Conservation (phyloP, 1,284 basidiomycete genomes). For the Pyrrhoderma noxium region DNA sequence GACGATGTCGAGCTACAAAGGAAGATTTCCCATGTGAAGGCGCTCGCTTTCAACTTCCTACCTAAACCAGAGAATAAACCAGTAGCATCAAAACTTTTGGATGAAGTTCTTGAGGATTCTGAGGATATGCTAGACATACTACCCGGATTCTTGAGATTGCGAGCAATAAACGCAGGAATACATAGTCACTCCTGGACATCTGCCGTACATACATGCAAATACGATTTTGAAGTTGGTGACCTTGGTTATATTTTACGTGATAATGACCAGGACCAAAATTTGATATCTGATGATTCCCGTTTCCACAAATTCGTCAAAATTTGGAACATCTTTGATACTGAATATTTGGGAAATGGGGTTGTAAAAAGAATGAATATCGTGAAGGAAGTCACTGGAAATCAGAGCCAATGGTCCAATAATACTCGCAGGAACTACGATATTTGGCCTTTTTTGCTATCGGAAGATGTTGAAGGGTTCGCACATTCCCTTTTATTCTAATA, state of each 20-base stretch:
- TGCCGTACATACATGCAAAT: constrained; percentile 32
- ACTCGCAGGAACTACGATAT: constrained; percentile 22
- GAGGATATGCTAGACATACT: constrained; percentile 26
- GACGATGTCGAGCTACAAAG: constrained; percentile 4
- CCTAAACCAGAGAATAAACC: constrained; percentile 28
- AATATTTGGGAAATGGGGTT: constrained; percentile 3
- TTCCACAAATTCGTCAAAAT: constrained; percentile 35
- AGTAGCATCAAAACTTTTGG: constrained; percentile 25
- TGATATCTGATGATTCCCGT: constrained; percentile 3
- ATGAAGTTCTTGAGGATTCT: constrained; percentile 30
- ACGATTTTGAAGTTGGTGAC: constrained; percentile 36
- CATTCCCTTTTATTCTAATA: constrained; percentile 1
- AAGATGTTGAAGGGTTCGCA: constrained; percentile 34
- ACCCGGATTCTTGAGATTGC: constrained; percentile 31
- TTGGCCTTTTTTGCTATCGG: constrained; percentile 26
- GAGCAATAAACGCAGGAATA: constrained; percentile 29
- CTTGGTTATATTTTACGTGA: constrained; percentile 37
- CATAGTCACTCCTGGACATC: constrained; percentile 39
- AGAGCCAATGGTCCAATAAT: constrained; percentile 22
- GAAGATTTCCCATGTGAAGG: constrained; percentile 26
- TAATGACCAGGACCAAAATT: background rate
- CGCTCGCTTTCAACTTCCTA: constrained; percentile 34
- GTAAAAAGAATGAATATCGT: constrained; percentile 14
- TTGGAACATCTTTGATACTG: constrained; percentile 33
- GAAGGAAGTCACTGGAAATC: constrained; percentile 21